Base-by-base conservation (phyloP, 345 rosid species). In the Brassica nigra region DNA sequence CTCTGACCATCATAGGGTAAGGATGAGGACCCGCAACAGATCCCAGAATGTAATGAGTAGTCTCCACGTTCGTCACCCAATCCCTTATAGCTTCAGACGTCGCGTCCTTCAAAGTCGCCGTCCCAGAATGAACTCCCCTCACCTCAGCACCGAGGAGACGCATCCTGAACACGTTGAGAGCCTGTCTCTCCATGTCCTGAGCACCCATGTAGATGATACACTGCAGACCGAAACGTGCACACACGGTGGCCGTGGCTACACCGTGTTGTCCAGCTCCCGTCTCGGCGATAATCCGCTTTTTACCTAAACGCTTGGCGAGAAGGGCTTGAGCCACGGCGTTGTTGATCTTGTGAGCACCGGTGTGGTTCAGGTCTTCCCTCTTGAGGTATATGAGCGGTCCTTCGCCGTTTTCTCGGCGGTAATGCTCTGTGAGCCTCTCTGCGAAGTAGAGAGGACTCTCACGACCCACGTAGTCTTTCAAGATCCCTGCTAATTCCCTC, bases 241-340 rank as follows among this genome's bases (percentile, higher is more conserved):
- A 95, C n/a, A 91, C 99, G 0, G 99, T 91, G 49, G 99, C 99
- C 3, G 99, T 95, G 3, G 98, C 99, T 61, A 95, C 98, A 54
- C 99, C 99, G 52, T 95, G 98, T 82, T 95, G 99, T 64, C 98
- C 99, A 76, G 99, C 98, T 6, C 99, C 99, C 34, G 96, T 92
- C 76, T 92, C 99, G 29, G 98, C 99, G 49, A 95, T 92, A 59
- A 95, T 92, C 16, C 97, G 86, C 66, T 78, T 77, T 70, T 91
- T 93, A 0, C 99, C 99, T 84, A 95, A 70, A 5, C 83, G 93
- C 84, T 91, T 90, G 20, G 98, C 98, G 0, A 95, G 94, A 86
- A 93, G 82, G 31, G 90, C 98, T 82, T 95, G 98, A 15, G 91
- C 99, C 72, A 93, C 82, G 0, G 97, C 97, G 73, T 95, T 95